Evolutionary conservation across 768 basidiomycete genomes (phyloP), one percentile per base, ranked within the genome.

Genomic region (Termitomyces sp.): DNA sequence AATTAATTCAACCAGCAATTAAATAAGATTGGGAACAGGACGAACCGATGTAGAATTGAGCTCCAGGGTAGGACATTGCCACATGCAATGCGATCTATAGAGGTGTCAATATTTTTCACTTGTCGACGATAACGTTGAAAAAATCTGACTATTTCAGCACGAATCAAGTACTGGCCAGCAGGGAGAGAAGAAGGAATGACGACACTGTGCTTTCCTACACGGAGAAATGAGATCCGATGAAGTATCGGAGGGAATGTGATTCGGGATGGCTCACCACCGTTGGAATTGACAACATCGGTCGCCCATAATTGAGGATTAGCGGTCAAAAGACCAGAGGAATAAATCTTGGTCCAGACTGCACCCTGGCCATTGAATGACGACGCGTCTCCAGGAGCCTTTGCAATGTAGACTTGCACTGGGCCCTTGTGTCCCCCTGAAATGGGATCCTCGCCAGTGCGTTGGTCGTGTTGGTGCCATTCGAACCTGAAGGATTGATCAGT

Each of bases 401-500:
- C 82, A 60, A 83, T 72, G 65, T 81, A 83, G 29, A 83, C 80
- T 52, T 79, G 76, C 8, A 81, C 80, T 4, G 80, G 73, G 4
- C 82, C 82, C 65, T 81, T 81, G 74, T 83, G 82, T 6, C 82
- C 81, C 31, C 68, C 73, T 34, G 81, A 78, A 62, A 83, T 81
- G 15, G 81, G 70, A 64, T 82, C 81, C 65, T 83, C 82, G 40
- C 82, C 81, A 1, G 81, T 83, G 20, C 82, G 78, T 60, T 81
- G 79, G 8, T 67, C 81, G 59, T 83, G 81, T 65, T 83, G 82
- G 65, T 84, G 82, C 82, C 82, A 83, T 67, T 83, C 82, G 48
- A 83, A 79, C n/a, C 76, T 78, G 56, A 29, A 2, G 32, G 6
- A 60, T 51, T n/a, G 56, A 36, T 25, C 45, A 59, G 31, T 8